These are phyloP conservation scores for Staphylotrichum tortipilum DNA, from an alignment of 495 filamentous ascomycete genomes.

Conservation along the genomic window DNA sequence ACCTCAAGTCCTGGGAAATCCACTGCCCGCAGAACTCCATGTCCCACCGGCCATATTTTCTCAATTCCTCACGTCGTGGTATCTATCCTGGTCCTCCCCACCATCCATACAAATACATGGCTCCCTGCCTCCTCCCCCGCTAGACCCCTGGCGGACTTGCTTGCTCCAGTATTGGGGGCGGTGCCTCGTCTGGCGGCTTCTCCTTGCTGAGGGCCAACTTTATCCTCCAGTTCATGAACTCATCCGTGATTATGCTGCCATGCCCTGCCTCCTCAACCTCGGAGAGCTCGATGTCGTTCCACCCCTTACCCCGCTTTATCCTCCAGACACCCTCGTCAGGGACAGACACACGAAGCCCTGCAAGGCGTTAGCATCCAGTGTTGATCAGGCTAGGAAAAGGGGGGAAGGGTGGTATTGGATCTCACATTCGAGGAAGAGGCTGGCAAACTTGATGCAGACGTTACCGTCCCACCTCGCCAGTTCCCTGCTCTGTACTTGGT, in stretches of 20 bases:
- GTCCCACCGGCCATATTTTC: too few relatives aligned
- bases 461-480: slow-evolving; percentile 76
- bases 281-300: slow-evolving; percentile 57
- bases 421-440: slow-evolving; percentile 63
- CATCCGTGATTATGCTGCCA: slow-evolving; percentile 64
- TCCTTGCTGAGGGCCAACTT: slow-evolving; percentile 29
- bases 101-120: not conserved
- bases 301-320: slow-evolving; percentile 54
- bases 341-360: slow-evolving; percentile 59
- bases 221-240: slow-evolving; percentile 68
- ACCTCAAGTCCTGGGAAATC: too few relatives aligned
- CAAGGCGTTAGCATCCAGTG: not conserved
- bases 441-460: slow-evolving; percentile 81
- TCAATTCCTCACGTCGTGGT: not conserved
- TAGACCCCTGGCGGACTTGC: not conserved
- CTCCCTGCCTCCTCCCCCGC: not conserved
- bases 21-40: too few relatives aligned
- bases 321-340: slow-evolving; percentile 71
- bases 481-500: slow-evolving; percentile 55
- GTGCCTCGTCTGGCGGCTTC: not conserved
- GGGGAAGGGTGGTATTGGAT: not conserved
- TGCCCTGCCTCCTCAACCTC: slow-evolving; percentile 63
- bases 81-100: not conserved
- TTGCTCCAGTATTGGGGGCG: not conserved
- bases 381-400: not conserved